These are phyloP conservation scores for Pyrenophora graminea DNA, from an alignment of 2,329 filamentous ascomycete species.

Conservation along the genomic window DNA sequence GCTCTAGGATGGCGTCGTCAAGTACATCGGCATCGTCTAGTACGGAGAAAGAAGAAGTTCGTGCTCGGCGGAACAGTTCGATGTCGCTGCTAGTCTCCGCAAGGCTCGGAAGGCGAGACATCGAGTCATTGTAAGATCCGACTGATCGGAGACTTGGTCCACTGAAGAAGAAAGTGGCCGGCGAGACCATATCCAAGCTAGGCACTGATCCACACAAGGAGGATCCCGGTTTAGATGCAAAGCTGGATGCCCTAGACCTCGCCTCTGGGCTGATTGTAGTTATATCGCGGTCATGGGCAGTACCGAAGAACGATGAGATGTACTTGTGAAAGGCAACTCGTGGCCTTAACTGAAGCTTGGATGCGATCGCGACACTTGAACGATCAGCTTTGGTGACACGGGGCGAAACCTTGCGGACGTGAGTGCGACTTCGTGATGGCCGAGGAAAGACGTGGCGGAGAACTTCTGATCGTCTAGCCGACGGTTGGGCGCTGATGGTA, in stretches of 20 bases:
- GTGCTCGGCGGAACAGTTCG: slow-evolving; percentile 13
- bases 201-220: slow-evolving; percentile 29
- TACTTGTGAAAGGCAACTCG: slow-evolving; percentile 33
- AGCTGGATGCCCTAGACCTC: slow-evolving; percentile 29
- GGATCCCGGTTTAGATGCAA: slow-evolving; percentile 19
- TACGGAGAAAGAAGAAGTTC: slow-evolving; percentile 29
- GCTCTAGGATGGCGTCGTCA: slow-evolving; percentile 32
- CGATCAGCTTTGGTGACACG: slow-evolving; percentile 15
- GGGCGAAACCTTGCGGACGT: slow-evolving; percentile 4
- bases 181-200: slow-evolving; percentile 41
- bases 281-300: slow-evolving; percentile 6
- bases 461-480: slow-evolving; percentile 27
- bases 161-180: slow-evolving; percentile 40
- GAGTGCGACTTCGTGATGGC: slow-evolving; percentile 12
- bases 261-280: slow-evolving; percentile 6
- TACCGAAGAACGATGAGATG: slow-evolving; percentile 35
- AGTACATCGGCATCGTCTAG: slow-evolving; percentile 22
- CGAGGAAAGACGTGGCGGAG: slow-evolving; percentile 32
- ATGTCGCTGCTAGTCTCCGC: slow-evolving; percentile 21
- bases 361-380: slow-evolving; percentile 4
- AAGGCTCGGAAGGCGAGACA: slow-evolving; percentile 25
- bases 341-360: slow-evolving; percentile 21
- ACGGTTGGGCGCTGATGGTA: neutral
- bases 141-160: slow-evolving; percentile 37
- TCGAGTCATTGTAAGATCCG: slow-evolving; percentile 27